Evolutionary conservation across 139 green algal genomes (phyloP).

Genomic region (Chlorella sp.): DNA sequence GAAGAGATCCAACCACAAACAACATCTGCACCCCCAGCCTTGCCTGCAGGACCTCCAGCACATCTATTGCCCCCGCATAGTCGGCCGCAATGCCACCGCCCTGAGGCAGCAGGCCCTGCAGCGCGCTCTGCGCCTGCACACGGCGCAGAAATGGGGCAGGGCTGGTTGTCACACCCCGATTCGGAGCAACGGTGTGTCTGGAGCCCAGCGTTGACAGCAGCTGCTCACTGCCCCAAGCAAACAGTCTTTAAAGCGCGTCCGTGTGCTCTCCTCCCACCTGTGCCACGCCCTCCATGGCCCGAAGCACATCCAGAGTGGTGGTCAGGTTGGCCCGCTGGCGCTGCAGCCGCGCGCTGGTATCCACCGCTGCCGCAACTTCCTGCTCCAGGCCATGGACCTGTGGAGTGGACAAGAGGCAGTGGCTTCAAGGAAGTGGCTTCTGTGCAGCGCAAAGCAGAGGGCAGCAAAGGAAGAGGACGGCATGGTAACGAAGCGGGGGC

Average conservation of each 20-base stretch:
- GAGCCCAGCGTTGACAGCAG: too few species aligned
- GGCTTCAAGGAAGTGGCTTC: too few species aligned
- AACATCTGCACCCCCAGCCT: neutral
- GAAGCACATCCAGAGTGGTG: slow-evolving; percentile 34
- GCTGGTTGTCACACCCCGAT: neutral
- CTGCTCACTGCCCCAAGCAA: too few species aligned
- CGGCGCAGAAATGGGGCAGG: neutral
- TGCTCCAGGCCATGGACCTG: slow-evolving; percentile 70
- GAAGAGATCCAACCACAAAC: too few species aligned
- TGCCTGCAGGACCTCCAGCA: slow-evolving; percentile 70
- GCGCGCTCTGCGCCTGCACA: slow-evolving; percentile 57
- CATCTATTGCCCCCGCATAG: slow-evolving; percentile 79
- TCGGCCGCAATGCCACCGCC: slow-evolving; percentile 49
- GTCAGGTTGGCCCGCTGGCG: slow-evolving; percentile 69
- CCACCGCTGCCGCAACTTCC: slow-evolving; percentile 64
- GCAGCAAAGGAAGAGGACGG: too few species aligned
- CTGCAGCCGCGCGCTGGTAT: slow-evolving; percentile 65
- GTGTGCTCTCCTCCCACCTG: neutral
- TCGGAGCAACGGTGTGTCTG: too few species aligned
- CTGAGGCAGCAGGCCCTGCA: slow-evolving; percentile 73
- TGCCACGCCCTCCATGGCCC: slow-evolving; percentile 1
- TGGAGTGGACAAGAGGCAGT: neutral
- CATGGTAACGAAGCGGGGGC: too few species aligned
- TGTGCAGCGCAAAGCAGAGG: too few species aligned
- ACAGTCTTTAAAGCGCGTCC: too few species aligned